phyloP scores from a whole-genome alignment of 2,329 filamentous ascomycete species.

The Fusarium sp. region DNA sequence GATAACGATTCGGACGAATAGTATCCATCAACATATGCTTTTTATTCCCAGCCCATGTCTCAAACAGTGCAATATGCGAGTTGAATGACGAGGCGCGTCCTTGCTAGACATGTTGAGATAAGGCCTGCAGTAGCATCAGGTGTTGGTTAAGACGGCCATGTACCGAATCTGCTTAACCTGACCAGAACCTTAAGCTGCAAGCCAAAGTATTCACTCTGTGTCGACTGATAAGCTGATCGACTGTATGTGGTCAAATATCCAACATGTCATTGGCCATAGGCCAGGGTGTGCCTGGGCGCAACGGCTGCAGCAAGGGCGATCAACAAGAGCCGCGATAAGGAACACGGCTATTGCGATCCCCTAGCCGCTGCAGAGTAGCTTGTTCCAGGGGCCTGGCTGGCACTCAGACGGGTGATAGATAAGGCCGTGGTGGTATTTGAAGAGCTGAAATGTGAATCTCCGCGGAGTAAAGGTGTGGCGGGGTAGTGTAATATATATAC shows the following conservation, averaged over 20 bases:
- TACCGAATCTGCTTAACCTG: constrained; percentile 31
- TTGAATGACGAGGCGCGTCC: constrained; percentile 9
- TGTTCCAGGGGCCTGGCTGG: constrained; percentile 27
- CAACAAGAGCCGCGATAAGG: constrained; percentile 34
- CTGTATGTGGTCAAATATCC: constrained; percentile 36
- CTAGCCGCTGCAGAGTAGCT: constrained; percentile 19
- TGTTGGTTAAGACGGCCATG: constrained; percentile 25
- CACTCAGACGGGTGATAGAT: constrained; percentile 38
- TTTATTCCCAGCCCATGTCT: constrained; percentile 23
- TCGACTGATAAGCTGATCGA: constrained; percentile 40
- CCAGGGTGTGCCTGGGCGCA: constrained; percentile 10
- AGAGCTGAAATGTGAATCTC: constrained; percentile 43
- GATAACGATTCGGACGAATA: constrained; percentile 24
- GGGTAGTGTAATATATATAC: constrained; percentile 43
- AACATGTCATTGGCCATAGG: constrained; percentile 43
- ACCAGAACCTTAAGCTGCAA: constrained; percentile 39
- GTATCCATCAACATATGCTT: constrained; percentile 16
- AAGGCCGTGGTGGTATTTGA: constrained; percentile 39
- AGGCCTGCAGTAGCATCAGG: constrained; percentile 31
- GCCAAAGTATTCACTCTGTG: constrained; percentile 40
- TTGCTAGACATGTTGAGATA: constrained; percentile 41
- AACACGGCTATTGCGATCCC: constrained; percentile 33
- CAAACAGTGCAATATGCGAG: constrained; percentile 18
- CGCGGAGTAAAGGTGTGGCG: constrained; percentile 41
- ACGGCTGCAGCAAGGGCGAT: constrained; percentile 33